Conservation (phyloP, 1,284 basidiomycete genomes). For the Pseudomicrostroma phylloplanum region DNA sequence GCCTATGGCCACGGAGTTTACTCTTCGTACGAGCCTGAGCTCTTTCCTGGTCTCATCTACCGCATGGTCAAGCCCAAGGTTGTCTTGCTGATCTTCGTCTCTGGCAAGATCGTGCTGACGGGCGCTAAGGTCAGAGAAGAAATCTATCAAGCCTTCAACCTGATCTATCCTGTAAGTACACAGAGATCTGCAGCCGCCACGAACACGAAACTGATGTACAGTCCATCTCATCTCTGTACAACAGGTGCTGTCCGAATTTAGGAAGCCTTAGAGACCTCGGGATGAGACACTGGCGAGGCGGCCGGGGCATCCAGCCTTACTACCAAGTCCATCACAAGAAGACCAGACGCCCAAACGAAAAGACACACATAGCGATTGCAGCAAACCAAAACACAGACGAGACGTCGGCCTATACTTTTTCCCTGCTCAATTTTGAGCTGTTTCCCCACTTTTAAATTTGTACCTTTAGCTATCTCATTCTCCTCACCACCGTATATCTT, state of each 20-base stretch:
- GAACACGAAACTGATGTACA: not conserved
- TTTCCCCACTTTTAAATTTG: not conserved
- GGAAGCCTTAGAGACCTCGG: not conserved
- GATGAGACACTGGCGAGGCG: not conserved
- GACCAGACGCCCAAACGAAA: not conserved
- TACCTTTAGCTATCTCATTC: not conserved
- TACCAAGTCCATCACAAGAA: too few relatives aligned
- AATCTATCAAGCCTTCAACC: constrained; percentile 99
- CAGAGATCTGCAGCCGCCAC: not conserved
- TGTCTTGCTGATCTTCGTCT: constrained; percentile 95
- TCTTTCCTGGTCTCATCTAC: constrained; percentile 98
- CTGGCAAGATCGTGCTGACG: constrained; percentile 96
- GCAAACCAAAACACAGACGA: constrained; percentile 2
- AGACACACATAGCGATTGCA: not conserved
- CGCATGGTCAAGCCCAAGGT: constrained; percentile 99
- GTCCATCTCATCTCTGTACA: not conserved
- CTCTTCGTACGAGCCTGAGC: constrained; percentile 95
- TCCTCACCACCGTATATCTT: too few relatives aligned
- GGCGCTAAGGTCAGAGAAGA: constrained; percentile 99
- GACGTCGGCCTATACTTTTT: not conserved
- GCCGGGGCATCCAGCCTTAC: not conserved
- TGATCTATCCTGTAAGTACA: constrained; percentile 65
- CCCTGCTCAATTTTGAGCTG: not conserved
- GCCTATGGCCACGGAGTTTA: constrained; percentile 98
- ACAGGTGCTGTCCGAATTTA: constrained; percentile 4